A percentile compares a stretch with the other conserved stretches of the same genome.
Conservation (phyloP, 2,329 filamentous ascomycete genomes). For the Westerdykella ornata region DNA sequence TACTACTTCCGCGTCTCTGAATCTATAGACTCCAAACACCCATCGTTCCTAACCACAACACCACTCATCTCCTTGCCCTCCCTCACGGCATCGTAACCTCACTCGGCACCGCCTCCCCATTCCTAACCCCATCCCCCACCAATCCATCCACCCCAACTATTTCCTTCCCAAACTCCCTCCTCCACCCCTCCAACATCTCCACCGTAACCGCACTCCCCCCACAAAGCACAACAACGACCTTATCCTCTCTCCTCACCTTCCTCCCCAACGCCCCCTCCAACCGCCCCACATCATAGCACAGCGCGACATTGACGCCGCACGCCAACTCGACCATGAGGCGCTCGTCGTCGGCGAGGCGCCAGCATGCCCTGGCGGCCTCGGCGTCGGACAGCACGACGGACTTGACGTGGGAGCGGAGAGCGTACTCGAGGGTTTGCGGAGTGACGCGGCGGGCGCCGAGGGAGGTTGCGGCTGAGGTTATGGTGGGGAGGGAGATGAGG, state of each 20-base stretch:
- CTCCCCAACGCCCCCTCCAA: constrained; percentile 56
- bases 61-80: too few species aligned
- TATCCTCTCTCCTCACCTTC: constrained; percentile 57
- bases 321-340: constrained; percentile 74
- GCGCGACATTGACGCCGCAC: constrained; percentile 73
- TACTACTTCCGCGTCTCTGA: too few species aligned
- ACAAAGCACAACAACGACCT: constrained; percentile 79
- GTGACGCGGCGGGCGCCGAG: constrained; percentile 70
- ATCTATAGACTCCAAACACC: too few species aligned
- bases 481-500: constrained; percentile 59
- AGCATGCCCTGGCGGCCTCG: constrained; percentile 71
- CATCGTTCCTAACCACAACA: too few species aligned
- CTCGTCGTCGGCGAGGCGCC: constrained; percentile 74
- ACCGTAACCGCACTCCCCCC: constrained; percentile 54
- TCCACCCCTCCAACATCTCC: constrained; percentile 47
- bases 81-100: constrained; percentile 3
- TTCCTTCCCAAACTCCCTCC: constrained; percentile 31
- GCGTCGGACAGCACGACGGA: constrained; percentile 63
- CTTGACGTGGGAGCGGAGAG: constrained; percentile 47
- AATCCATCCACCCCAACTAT: constrained; percentile 28
- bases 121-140: constrained; percentile 2
- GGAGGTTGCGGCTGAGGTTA: constrained; percentile 69
- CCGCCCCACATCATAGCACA: constrained; percentile 56
- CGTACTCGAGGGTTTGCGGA: constrained; percentile 60
- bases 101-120: constrained; percentile 7